phyloP scores from a whole-genome alignment of 768 basidiomycete species.

The Coprinopsis strossmayeri region DNA sequence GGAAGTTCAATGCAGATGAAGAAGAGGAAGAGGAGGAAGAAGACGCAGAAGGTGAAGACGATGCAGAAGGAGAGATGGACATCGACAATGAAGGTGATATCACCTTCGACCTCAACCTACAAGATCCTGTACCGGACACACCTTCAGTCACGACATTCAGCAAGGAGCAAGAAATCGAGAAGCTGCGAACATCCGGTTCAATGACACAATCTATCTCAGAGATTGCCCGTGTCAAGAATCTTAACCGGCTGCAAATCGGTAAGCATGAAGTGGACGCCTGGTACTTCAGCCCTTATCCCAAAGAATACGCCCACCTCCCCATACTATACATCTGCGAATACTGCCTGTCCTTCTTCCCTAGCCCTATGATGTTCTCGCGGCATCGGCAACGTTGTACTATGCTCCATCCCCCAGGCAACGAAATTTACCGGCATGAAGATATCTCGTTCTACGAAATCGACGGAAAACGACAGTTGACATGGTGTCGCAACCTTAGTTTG shows the following conservation, averaged over 20 bases:
- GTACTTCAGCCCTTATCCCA: conserved; percentile 99
- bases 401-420: conserved; percentile 95
- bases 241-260: conserved; percentile 95
- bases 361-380: conserved; percentile 83
- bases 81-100: conserved; percentile 70
- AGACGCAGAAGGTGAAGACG: conserved; percentile 50
- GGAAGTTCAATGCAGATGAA: conserved; percentile 61
- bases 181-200: conserved; percentile 92
- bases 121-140: conserved; percentile 44
- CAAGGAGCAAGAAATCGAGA: conserved; percentile 98
- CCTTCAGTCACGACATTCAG: conserved; percentile 66
- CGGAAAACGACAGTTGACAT: conserved; percentile 90
- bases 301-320: conserved; percentile 95
- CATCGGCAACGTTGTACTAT: conserved; percentile 90
- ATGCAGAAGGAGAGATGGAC: conserved; percentile 69
- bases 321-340: conserved; percentile 98
- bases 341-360: conserved; percentile 90
- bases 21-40: conserved; percentile 57
- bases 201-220: conserved; percentile 99
- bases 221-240: conserved; percentile 96
- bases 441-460: conserved; percentile 99
- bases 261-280: conserved; percentile 98
- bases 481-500: conserved; percentile 95
- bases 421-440: conserved; percentile 97
- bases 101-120: conserved; percentile 55